Percentiles rank a stretch among this genome's conserved stretches.
These are phyloP conservation scores for Amanita exitialis DNA, from an alignment of 768 basidiomycete species.

Conservation along the genomic window DNA sequence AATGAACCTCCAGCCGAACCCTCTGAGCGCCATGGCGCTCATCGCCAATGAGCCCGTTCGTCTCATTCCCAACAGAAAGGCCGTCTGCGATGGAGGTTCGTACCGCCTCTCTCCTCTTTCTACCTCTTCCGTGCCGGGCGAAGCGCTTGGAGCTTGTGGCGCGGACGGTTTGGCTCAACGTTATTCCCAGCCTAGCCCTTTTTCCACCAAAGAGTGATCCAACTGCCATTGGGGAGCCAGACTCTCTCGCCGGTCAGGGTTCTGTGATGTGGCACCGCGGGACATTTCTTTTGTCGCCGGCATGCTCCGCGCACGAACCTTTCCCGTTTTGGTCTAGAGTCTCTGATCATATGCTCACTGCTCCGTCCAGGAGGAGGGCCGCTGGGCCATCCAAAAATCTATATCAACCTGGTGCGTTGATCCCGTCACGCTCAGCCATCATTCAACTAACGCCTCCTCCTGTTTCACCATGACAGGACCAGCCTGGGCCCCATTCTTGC, in stretches of 20 bases:
- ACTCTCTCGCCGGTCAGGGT: too few species aligned
- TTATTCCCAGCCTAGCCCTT: too few species aligned
- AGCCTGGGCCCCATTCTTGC: slow-evolving; percentile 79
- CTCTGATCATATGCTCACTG: neutral
- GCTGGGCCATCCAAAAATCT: slow-evolving; percentile 94
- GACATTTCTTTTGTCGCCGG: too few species aligned
- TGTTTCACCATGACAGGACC: slow-evolving; percentile 45
- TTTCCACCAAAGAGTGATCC: too few species aligned
- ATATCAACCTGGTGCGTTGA: slow-evolving; percentile 78
- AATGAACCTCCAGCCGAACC: slow-evolving; percentile 81
- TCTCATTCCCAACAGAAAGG: slow-evolving; percentile 73
- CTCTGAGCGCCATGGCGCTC: slow-evolving; percentile 86
- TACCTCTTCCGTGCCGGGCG: neutral
- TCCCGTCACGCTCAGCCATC: neutral
- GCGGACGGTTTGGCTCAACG: too few species aligned
- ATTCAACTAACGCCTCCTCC: neutral
- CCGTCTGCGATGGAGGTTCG: slow-evolving; percentile 93
- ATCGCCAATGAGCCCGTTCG: slow-evolving; percentile 80
- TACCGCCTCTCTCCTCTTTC: slow-evolving; percentile 6
- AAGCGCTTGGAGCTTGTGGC: neutral
- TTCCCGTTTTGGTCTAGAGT: neutral
- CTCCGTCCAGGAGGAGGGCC: slow-evolving; percentile 71
- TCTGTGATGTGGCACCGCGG: too few species aligned
- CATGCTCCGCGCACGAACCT: neutral
- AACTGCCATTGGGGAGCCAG: too few species aligned